A percentile compares a stretch with the other conserved stretches of the same genome.
Evolutionary conservation across 2,329 filamentous ascomycete species (phyloP).

Genomic region (Chalara sp.): DNA sequence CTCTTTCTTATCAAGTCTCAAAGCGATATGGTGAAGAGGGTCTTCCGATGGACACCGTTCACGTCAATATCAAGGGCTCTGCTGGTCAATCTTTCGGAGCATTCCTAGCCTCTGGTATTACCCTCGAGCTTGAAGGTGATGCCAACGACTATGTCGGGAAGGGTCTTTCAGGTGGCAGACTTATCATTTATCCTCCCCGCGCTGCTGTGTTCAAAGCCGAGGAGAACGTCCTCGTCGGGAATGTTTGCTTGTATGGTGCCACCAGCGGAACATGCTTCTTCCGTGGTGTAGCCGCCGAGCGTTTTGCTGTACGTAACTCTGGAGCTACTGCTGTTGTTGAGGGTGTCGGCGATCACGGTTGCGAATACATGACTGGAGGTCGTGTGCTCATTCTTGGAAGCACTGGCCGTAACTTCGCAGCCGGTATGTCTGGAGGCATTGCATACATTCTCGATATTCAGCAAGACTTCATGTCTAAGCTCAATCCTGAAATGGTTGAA

Average conservation of each 20-base stretch:
- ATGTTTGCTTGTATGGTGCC: slow-evolving; percentile 91
- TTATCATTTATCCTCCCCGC: slow-evolving; percentile 90
- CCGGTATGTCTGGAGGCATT: slow-evolving; percentile 97
- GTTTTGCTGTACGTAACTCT: slow-evolving; percentile 94
- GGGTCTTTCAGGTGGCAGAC: slow-evolving; percentile 83
- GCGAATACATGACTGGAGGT: slow-evolving; percentile 98
- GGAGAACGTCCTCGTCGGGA: slow-evolving; percentile 90
- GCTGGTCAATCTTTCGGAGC: slow-evolving; percentile 96
- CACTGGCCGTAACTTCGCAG: slow-evolving; percentile 94
- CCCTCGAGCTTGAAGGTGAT: slow-evolving; percentile 90
- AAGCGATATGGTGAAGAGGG: slow-evolving; percentile 86
- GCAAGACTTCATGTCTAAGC: slow-evolving; percentile 83
- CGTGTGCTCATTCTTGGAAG: slow-evolving; percentile 79
- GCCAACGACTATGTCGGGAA: slow-evolving; percentile 97
- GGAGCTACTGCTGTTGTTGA: slow-evolving; percentile 95
- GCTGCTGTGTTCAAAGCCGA: slow-evolving; percentile 91
- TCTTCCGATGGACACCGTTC: slow-evolving; percentile 85
- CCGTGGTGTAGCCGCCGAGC: slow-evolving; percentile 92
- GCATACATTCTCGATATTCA: slow-evolving; percentile 89
- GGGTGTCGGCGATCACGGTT: slow-evolving; percentile 91
- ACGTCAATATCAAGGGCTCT: slow-evolving; percentile 93
- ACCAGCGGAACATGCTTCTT: slow-evolving; percentile 91
- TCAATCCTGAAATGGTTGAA: slow-evolving; percentile 98
- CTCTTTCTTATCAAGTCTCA: slow-evolving; percentile 91
- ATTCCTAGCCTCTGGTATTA: slow-evolving; percentile 87